phyloP scores from a whole-genome alignment of 257 asterid species.

The Solanum clarkiae region DNA sequence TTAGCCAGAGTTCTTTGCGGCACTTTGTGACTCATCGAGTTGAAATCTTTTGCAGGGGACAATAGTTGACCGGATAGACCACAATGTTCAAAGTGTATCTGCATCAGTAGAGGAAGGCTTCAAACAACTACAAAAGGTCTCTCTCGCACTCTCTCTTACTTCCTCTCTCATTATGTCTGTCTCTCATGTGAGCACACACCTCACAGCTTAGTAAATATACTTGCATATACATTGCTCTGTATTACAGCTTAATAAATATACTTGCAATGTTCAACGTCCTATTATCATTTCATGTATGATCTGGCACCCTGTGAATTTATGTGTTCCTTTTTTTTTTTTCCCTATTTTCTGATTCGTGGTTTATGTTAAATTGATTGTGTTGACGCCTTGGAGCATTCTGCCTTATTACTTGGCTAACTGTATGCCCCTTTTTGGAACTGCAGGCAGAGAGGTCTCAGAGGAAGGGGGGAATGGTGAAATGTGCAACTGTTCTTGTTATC shows the following conservation, averaged over 20 bases:
- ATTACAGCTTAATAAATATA: not conserved
- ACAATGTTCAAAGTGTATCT: constrained; percentile 1
- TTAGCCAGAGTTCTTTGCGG: not conserved
- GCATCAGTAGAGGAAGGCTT: constrained; percentile 1
- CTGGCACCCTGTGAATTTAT: not conserved
- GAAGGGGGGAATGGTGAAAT: constrained; percentile 2
- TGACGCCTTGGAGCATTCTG: not conserved
- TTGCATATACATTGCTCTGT: not conserved
- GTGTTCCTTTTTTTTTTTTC: not conserved
- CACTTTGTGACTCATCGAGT: not conserved
- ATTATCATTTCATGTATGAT: not conserved
- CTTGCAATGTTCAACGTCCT: not conserved
- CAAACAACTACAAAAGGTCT: constrained; percentile 1
- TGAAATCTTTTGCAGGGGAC: constrained; percentile 1
- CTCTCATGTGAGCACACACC: not conserved
- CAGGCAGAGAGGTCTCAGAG: constrained; percentile 5
- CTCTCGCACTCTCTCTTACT: not conserved
- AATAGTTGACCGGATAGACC: constrained; percentile 6
- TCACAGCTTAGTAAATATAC: not conserved
- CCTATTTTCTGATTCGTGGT: not conserved
- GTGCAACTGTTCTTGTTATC: constrained; percentile 2
- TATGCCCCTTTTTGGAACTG: not conserved
- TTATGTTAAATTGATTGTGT: not conserved
- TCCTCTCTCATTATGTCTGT: not conserved
- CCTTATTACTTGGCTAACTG: not conserved